Conservation (phyloP, 192 early-diverging fungal species). For the Linnemannia schmuckeri region DNA sequence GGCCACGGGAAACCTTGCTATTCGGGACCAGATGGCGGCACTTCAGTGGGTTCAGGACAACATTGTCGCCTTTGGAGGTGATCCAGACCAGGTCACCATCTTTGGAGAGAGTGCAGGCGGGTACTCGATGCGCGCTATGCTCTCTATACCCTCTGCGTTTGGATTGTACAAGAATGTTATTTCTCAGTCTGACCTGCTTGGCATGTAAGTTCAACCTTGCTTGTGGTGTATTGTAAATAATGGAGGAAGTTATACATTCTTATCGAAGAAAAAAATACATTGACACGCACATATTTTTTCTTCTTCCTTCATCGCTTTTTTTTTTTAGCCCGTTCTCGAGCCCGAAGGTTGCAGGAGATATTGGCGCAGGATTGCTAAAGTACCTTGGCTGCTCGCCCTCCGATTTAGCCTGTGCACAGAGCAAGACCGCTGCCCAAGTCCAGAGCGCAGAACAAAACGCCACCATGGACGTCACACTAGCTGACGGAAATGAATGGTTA, state of each 20-base stretch:
- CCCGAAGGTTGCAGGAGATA: not conserved
- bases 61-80: constrained; percentile 74
- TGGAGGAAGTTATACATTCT: not conserved
- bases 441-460: not conserved
- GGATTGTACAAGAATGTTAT: constrained; percentile 31
- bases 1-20: constrained; percentile 19
- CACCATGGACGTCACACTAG: not conserved
- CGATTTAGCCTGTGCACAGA: constrained; percentile 30
- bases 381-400: constrained; percentile 1
- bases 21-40: constrained; percentile 49
- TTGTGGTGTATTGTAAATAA: constrained; percentile 14
- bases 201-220: constrained; percentile 26
- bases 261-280: not conserved
- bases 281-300: not conserved
- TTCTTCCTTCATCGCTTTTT: not conserved
- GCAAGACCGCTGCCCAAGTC: constrained; percentile 20
- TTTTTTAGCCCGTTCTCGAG: constrained; percentile 31
- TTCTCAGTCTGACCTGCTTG: constrained; percentile 22
- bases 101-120: constrained; percentile 61
- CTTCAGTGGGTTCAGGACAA: constrained; percentile 72
- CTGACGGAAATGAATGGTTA: not conserved
- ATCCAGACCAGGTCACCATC: constrained; percentile 69
- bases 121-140: constrained; percentile 27
- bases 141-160: constrained; percentile 25
- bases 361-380: constrained; percentile 10